Conservation (phyloP, 2,329 filamentous ascomycete species). For the Clarireedia sp. region DNA sequence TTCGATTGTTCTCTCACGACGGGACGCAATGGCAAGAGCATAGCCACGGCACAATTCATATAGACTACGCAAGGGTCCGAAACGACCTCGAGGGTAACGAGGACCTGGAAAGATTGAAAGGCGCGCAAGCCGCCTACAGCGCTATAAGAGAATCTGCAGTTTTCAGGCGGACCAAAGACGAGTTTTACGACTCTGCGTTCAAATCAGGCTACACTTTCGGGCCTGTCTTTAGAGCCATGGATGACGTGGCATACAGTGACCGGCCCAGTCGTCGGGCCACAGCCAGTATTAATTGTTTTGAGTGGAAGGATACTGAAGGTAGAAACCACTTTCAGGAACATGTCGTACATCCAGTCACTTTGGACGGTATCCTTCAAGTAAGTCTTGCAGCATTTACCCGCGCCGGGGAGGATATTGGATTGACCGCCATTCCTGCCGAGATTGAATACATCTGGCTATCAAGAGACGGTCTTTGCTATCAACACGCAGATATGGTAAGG, state of each 20-base stretch:
- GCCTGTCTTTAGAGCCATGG: slow-evolving; percentile 14
- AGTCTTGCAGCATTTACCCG: slow-evolving; percentile 8
- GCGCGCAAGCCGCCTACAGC: not conserved
- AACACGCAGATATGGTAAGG: not conserved
- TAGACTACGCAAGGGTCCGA: not conserved
- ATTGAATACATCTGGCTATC: not conserved
- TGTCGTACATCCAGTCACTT: slow-evolving; percentile 47
- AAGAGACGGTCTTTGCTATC: not conserved
- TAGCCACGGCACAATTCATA: not conserved
- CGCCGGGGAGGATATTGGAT: not conserved
- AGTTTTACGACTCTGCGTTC: not conserved
- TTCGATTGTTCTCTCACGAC: not conserved
- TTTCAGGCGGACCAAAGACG: not conserved
- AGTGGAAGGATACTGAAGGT: not conserved
- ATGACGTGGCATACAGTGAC: slow-evolving; percentile 12
- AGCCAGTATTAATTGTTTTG: slow-evolving; percentile 25
- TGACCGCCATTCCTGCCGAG: not conserved
- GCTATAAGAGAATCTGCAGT: no score
- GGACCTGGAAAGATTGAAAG: not conserved
- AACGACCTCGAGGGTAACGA: not conserved
- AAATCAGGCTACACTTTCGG: slow-evolving; percentile 5
- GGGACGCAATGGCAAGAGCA: not conserved
- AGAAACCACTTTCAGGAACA: slow-evolving; percentile 32
- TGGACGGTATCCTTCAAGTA: slow-evolving; percentile 38
- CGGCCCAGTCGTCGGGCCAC: not conserved